Conservation (phyloP, 352 stramenopile genomes). For the Peronospora belbahrii region DNA sequence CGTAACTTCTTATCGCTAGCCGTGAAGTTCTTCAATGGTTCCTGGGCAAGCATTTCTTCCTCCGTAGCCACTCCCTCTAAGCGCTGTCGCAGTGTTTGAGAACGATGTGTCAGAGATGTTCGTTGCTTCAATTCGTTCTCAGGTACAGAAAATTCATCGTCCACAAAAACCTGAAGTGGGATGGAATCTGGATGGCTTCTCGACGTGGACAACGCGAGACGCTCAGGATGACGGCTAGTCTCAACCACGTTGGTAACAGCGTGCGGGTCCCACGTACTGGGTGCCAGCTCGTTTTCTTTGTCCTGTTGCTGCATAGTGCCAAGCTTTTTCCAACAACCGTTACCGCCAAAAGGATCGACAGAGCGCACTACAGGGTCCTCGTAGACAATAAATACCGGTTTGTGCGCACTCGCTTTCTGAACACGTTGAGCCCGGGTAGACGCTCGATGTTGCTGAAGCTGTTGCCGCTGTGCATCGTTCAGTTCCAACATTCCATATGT, state of each 20-base stretch:
- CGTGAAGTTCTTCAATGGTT: conserved; percentile 75
- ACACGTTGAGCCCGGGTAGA: conserved; percentile 46
- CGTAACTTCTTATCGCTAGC: conserved; percentile 16
- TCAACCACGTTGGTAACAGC: background rate
- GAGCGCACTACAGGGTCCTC: conserved; percentile 51
- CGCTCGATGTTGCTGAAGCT: conserved; percentile 59
- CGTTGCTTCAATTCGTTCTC: conserved; percentile 17
- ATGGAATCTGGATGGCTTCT: conserved; percentile 11
- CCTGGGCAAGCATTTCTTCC: conserved; percentile 63
- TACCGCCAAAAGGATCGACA: conserved; percentile 51
- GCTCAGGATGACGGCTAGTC: conserved; percentile 3
- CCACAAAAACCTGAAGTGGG: conserved; percentile 71
- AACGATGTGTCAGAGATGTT: conserved; percentile 39
- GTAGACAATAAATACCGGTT: conserved; percentile 81
- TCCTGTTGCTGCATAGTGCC: conserved; percentile 60
- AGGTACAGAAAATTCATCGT: conserved; percentile 48
- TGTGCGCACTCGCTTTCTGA: conserved; percentile 56
- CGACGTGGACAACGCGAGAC: background rate
- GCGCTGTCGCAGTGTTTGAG: conserved; percentile 62
- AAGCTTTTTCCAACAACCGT: conserved; percentile 62
- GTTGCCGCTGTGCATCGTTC: conserved; percentile 44
- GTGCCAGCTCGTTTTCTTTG: conserved; percentile 66
- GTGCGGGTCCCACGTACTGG: conserved; percentile 41
- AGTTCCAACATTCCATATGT: conserved; percentile 38
- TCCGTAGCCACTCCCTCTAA: conserved; percentile 61